Percentiles rank a stretch among this genome's conserved stretches.
phyloP scores from a whole-genome alignment of 345 rosid genomes.

The Passiflora organensis region DNA sequence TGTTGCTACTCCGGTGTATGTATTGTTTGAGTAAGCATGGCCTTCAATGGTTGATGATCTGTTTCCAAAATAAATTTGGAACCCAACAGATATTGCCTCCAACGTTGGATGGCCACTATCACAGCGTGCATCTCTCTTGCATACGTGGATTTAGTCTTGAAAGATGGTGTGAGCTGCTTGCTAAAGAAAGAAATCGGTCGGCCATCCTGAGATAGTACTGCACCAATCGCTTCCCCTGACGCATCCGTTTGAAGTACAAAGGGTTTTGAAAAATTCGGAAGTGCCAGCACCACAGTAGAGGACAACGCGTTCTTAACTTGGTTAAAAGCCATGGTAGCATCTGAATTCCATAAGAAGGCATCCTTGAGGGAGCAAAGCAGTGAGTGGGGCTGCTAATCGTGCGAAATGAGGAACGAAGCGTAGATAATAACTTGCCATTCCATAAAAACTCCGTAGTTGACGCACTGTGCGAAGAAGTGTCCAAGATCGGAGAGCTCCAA shows the following conservation, averaged over 20 bases:
- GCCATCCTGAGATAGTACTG: neutral
- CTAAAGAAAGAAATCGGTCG: neutral
- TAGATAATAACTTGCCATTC: neutral
- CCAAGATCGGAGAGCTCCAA: neutral
- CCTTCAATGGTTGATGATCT: neutral
- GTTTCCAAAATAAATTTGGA: neutral
- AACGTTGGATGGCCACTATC: neutral
- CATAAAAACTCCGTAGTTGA: neutral
- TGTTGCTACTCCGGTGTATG: neutral
- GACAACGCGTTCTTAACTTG: neutral
- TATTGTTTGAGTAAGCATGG: neutral
- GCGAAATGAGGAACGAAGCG: neutral
- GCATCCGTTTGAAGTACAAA: neutral
- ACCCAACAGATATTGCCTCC: neutral
- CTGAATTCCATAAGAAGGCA: neutral
- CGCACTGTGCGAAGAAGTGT: too few relatives aligned
- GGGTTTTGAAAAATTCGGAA: neutral
- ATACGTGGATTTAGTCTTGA: neutral
- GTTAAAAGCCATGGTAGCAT: neutral
- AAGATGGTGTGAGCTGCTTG: neutral
- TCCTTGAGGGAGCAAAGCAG: neutral
- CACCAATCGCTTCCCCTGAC: neutral
- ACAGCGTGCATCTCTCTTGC: neutral
- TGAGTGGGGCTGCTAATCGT: neutral
- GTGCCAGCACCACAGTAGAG: neutral